Evolutionary conservation across 1,139 yeast species (phyloP).

Genomic region (Taiozyma sp.): DNA sequence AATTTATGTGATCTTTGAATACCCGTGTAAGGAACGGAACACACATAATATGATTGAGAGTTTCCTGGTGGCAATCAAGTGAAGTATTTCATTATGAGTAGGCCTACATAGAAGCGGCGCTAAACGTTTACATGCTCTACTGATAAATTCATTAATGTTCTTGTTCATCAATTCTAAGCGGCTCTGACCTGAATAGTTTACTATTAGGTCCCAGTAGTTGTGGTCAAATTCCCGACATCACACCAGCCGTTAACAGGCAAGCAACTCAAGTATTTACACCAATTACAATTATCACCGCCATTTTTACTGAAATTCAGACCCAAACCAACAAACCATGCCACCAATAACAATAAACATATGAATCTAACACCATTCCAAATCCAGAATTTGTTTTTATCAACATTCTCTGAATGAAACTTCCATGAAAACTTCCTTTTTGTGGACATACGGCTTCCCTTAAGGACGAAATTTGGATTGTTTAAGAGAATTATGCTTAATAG

Average conservation of each 20-base stretch:
- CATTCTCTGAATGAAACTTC: conserved; percentile 5
- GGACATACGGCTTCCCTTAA: conserved; percentile 14
- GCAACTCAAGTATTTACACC: conserved; percentile 76
- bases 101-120: no score
- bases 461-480: conserved; percentile 52
- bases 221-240: conserved; percentile 46
- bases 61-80: no score
- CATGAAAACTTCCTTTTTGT: conserved; percentile 15
- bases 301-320: conserved; percentile 44
- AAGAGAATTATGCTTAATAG: conserved; percentile 48
- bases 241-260: conserved; percentile 76
- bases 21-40: no score
- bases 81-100: no score
- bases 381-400: conserved; percentile 29
- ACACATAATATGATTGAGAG: no score
- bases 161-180: no score
- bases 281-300: conserved; percentile 46
- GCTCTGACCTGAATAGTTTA: background rate
- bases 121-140: no score
- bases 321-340: conserved; percentile 49
- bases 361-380: conserved; percentile 50
- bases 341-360: conserved; percentile 40
- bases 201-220: background rate
- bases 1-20: no score
- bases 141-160: no score